Evolutionary conservation across 1,284 basidiomycete species (phyloP).

Genomic region (Rhodotorula sp.): DNA sequence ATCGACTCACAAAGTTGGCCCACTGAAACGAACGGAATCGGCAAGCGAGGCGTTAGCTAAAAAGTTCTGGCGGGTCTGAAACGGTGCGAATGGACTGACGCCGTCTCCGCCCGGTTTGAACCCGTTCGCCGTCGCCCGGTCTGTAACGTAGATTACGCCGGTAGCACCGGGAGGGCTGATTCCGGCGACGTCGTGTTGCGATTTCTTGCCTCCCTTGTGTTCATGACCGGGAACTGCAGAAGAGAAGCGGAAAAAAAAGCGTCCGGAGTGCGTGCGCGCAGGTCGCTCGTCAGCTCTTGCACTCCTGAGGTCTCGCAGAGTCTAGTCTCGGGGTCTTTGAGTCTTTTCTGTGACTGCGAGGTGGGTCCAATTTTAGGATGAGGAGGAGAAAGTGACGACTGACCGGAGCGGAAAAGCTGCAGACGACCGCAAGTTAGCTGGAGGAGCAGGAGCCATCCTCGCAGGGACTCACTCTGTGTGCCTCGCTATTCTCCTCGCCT

Average conservation of each 20-base stretch:
- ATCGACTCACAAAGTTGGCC: slow-evolving; percentile 60
- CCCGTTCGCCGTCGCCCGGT: slow-evolving; percentile 35
- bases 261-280: too few species aligned
- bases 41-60: background rate
- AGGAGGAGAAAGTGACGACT: background rate
- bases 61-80: background rate
- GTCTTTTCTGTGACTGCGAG: background rate
- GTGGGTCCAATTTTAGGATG: background rate
- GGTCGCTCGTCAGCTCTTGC: too few species aligned
- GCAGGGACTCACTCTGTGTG: slow-evolving; percentile 63
- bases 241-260: too few species aligned
- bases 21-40: slow-evolving; percentile 57
- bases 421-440: background rate
- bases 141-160: slow-evolving; percentile 71
- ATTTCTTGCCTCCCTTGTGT: slow-evolving; percentile 49
- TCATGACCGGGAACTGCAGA: slow-evolving; percentile 28
- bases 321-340: background rate
- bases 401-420: slow-evolving; percentile 18
- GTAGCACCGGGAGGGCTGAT: slow-evolving; percentile 53
- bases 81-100: background rate
- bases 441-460: background rate
- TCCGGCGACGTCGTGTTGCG: slow-evolving; percentile 78
- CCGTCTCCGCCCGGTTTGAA: slow-evolving; percentile 12
- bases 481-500: slow-evolving; percentile 74
- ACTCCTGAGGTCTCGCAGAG: background rate